A percentile compares a stretch with the other conserved stretches of the same genome.
Evolutionary conservation across 306 rosid species (phyloP).

Genomic region (Cucumis melo): DNA sequence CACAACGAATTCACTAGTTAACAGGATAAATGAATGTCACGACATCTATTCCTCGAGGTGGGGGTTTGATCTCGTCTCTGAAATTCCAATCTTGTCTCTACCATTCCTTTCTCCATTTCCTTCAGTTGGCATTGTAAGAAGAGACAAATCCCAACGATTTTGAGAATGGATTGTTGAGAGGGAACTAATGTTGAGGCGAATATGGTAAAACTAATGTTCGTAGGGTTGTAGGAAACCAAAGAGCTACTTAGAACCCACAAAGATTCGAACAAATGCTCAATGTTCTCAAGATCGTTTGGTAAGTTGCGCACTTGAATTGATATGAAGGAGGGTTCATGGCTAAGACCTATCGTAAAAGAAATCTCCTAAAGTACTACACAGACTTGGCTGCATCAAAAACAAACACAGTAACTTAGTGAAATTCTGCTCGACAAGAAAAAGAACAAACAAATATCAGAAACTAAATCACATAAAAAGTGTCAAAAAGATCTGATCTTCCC

Average conservation of each 20-base stretch:
- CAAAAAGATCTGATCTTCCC: not conserved
- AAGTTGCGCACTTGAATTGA: not conserved
- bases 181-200: not conserved
- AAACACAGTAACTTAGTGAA: not conserved
- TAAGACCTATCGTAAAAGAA: not conserved
- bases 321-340: not conserved
- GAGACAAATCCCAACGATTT: not conserved
- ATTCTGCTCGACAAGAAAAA: not conserved
- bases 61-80: not conserved
- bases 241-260: not conserved
- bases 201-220: too few relatives aligned
- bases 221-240: not conserved
- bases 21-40: not conserved
- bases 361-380: not conserved
- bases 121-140: not conserved
- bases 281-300: not conserved
- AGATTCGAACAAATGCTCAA: not conserved
- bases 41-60: not conserved
- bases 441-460: not conserved
- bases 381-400: not conserved
- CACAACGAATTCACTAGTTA: not conserved
- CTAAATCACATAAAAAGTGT: not conserved
- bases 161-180: not conserved
- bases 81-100: not conserved
- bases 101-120: not conserved